A percentile compares a stretch with the other conserved stretches of the same genome.
These are phyloP conservation scores for Trichoderma koningii DNA, from an alignment of 2,329 filamentous ascomycete genomes.

Conservation along the genomic window DNA sequence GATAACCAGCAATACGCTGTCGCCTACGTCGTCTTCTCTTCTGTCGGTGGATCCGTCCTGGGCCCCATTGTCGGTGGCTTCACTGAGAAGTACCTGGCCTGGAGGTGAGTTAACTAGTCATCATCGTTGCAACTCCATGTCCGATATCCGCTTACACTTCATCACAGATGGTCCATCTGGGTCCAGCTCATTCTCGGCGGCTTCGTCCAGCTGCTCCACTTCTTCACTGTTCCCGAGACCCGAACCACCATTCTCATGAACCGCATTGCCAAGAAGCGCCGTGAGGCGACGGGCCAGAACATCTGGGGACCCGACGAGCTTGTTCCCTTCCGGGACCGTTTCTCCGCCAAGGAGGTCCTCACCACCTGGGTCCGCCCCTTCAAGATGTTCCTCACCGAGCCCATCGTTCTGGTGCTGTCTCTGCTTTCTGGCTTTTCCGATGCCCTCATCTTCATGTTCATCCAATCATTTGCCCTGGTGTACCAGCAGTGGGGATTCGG, in stretches of 20 bases:
- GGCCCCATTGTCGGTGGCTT: constrained; percentile 81
- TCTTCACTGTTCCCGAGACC: constrained; percentile 75
- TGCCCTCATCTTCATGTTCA: constrained; percentile 76
- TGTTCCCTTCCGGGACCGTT: constrained; percentile 58
- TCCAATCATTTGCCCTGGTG: constrained; percentile 69
- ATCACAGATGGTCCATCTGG: constrained; percentile 69
- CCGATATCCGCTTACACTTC: constrained; percentile 25
- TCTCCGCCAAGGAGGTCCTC: constrained; percentile 59
- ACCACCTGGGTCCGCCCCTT: constrained; percentile 65
- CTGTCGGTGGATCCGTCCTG: constrained; percentile 73
- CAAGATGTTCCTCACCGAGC: constrained; percentile 72
- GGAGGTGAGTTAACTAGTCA: constrained; percentile 54
- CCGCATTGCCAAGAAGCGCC: constrained; percentile 72
- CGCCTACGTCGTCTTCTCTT: constrained; percentile 76
- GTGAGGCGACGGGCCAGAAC: constrained; percentile 60
- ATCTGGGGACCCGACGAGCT: constrained; percentile 75
- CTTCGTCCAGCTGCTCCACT: constrained; percentile 66
- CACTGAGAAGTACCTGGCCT: constrained; percentile 64
- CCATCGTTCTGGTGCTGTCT: constrained; percentile 70
- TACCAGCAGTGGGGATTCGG: constrained; percentile 68
- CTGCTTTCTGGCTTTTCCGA: constrained; percentile 73
- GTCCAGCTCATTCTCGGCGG: constrained; percentile 79
- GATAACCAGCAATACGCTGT: constrained; percentile 75
- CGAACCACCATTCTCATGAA: constrained; percentile 77
- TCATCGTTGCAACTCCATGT: not conserved